Conservation (phyloP, 2,329 filamentous ascomycete genomes). For the Chalaropsis ovoidea region DNA sequence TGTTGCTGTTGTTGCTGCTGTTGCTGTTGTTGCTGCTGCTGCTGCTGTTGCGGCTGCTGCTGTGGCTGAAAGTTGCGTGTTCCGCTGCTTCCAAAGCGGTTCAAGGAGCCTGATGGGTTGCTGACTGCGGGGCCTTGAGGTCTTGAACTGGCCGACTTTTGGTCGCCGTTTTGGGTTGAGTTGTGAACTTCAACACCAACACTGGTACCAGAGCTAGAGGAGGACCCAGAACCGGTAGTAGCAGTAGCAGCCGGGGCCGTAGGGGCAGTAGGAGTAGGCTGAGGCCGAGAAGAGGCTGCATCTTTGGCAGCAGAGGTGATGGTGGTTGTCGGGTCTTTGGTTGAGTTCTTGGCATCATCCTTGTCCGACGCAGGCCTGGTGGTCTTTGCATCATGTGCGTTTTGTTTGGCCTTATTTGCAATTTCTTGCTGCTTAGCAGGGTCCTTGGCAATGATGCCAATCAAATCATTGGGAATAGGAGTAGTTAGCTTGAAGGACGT, state of each 20-base stretch:
- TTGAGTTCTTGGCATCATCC: conserved; percentile 40
- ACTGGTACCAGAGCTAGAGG: background rate
- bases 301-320: conserved; percentile 10
- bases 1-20: conserved; percentile 8
- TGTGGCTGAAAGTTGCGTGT: conserved; percentile 34
- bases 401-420: conserved; percentile 56
- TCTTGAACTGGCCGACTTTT: conserved; percentile 13
- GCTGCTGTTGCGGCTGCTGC: conserved; percentile 1
- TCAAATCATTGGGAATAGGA: conserved; percentile 80
- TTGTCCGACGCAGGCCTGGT: conserved; percentile 28
- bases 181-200: background rate
- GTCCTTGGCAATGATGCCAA: conserved; percentile 93
- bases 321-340: conserved; percentile 34
- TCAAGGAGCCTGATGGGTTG: conserved; percentile 42
- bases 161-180: background rate
- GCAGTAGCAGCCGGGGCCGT: conserved; percentile 30
- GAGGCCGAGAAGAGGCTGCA: background rate
- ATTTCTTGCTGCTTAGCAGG: conserved; percentile 90
- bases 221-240: conserved; percentile 21
- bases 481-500: conserved; percentile 89
- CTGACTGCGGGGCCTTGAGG: conserved; percentile 36
- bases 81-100: conserved; percentile 35
- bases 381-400: conserved; percentile 35
- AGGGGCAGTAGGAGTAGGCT: conserved; percentile 28
- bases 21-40: background rate